Evolutionary conservation across 345 rosid species (phyloP), one percentile per base, ranked within the genome.

Genomic region (thale cress (Arabidopsis thaliana)): DNA sequence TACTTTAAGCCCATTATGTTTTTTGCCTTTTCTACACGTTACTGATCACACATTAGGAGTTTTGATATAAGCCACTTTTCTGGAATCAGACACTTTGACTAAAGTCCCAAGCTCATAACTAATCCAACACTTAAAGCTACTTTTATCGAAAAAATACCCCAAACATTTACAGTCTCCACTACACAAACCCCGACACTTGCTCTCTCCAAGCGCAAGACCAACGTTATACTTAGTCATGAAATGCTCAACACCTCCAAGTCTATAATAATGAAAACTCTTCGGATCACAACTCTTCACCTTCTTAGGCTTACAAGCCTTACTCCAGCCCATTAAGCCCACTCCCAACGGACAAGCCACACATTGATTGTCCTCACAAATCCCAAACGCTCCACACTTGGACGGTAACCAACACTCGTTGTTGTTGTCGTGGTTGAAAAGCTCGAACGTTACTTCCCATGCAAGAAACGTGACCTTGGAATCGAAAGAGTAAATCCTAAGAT

Each of bases 321-420:
- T 79, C 88, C 89, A 87, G 0, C 88, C 86, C 67, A 66, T 0
- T 1, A 89, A 69, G 44, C 88, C 85, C 0, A 4, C 68, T 0
- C 79, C 77, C 0, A 78, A 60, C 6, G 86, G 95, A 73, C 91
- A 86, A 2, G 82, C 87, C 61, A 87, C 85, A 3, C 91, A 89
- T 24, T 82, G 86, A 59, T 62, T 80, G 13, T 83, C 79, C 41
- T 75, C 80, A 28, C 89, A 86, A 13, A 87, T 22, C n/a, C 90
- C 87, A 22, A 89, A 79, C 14, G 62, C 67, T 20, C 87, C 82
- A 13, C 88, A 89, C 55, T 71, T 81, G 51, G 71, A 78, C 0
- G 87, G 88, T 53, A 77, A 48, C 50, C 73, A 83, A 65, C 88
- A 89, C 62, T 86, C 85, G 30, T 13, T 59, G 36, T 13, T 59